Evolutionary conservation across 768 basidiomycete genomes (phyloP).

Genomic region (Kwoniella sp.): DNA sequence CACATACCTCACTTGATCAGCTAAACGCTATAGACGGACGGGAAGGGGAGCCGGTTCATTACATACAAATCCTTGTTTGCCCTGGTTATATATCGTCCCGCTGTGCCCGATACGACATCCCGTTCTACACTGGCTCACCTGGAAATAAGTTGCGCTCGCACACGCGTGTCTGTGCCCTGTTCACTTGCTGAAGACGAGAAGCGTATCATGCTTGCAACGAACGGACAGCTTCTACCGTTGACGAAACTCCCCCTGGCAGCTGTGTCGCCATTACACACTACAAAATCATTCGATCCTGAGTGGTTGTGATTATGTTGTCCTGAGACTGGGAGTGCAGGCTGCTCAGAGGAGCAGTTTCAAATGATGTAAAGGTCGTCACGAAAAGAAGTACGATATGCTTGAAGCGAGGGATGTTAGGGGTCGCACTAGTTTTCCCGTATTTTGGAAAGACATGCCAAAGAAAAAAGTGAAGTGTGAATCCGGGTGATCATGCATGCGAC

Average conservation of each 20-base stretch:
- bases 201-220: background rate
- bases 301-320: too few relatives aligned
- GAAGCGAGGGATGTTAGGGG: slow-evolving; percentile 1
- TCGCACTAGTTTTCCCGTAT: slow-evolving; percentile 1
- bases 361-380: too few relatives aligned
- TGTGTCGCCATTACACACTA: background rate
- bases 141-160: background rate
- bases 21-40: background rate
- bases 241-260: background rate
- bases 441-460: background rate
- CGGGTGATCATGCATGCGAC: background rate
- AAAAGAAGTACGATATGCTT: slow-evolving; percentile 1
- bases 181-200: background rate
- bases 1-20: background rate
- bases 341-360: too few relatives aligned
- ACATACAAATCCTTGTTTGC: background rate
- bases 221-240: too few relatives aligned
- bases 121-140: background rate
- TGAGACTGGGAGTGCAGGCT: background rate
- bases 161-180: background rate
- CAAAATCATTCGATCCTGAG: background rate
- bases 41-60: slow-evolving; percentile 1
- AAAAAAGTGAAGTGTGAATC: background rate
- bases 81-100: background rate
- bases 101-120: background rate